A percentile compares a stretch with the other conserved stretches of the same genome.
Conservation (phyloP, 768 basidiomycete genomes). For the Lentinus brumalis region DNA sequence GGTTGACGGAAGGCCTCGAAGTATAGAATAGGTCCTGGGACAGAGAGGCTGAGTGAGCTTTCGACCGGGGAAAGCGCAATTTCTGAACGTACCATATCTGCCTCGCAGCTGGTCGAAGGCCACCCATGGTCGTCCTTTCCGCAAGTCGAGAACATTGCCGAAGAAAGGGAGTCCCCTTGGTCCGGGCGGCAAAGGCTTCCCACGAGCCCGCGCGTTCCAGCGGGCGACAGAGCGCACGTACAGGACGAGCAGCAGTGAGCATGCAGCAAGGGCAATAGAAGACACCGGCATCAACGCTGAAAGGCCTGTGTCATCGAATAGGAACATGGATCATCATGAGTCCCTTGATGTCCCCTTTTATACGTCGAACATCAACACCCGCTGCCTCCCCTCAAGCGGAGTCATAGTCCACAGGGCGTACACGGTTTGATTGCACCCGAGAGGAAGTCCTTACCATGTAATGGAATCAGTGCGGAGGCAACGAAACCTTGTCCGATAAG, state of each 20-base stretch:
- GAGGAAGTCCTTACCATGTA: no score
- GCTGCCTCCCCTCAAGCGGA: no score
- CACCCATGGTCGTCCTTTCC: conserved; percentile 5
- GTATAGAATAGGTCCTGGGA: not conserved
- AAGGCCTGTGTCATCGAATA: no score
- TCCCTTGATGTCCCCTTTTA: no score
- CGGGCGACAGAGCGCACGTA: not conserved
- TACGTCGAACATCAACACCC: no score
- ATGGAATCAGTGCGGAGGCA: no score
- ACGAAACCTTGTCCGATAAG: no score
- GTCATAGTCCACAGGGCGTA: no score
- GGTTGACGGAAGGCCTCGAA: conserved; percentile 1
- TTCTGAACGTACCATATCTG: conserved; percentile 4
- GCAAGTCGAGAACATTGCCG: conserved; percentile 25
- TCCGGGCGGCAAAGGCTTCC: conserved; percentile 22
- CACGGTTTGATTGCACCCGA: no score
- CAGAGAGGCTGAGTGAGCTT: not conserved
- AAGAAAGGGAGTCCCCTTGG: conserved; percentile 25
- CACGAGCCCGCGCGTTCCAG: not conserved
- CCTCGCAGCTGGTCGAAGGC: not conserved
- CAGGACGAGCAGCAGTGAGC: not conserved
- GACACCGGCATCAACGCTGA: no score
- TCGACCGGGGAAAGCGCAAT: no score
- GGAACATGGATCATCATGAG: no score
- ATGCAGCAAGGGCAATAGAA: not conserved